Base-by-base conservation (phyloP, 2,329 filamentous ascomycete species). In the Aspergillus unguis region DNA sequence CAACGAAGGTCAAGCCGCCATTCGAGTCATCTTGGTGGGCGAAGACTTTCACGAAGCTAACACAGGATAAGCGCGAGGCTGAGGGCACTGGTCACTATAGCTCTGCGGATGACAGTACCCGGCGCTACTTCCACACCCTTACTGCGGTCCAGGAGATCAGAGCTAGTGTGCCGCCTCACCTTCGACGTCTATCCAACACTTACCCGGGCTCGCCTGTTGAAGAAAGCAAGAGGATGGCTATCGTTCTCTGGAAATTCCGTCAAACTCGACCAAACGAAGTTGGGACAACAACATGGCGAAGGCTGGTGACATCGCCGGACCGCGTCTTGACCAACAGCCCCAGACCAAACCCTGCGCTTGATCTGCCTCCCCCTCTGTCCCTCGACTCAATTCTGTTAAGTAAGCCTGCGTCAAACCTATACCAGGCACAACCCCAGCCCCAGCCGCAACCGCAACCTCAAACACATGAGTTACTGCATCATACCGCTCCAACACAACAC, bases 21-120 rank as follows among this genome's bases (percentile, higher is more conserved):
- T 75, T 77, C 38, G 73, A 75, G 54, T 74, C 73, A 10, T 64
- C 62, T 9, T 77, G 74, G 73, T 78, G 75, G 75, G 74, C 69
- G 10, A 65, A 64, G 29, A 55, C 68, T 25, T 76, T 78, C 62
- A 74, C 70, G 1, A 60, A 71, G 27, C 59, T 75, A 50, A 75
- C 71, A 2, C 68, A 73, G 54, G 66, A 70, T 17, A 72, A 66
- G 57, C 70, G 68, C 36, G 63, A 67, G 50, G 68, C 70, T 8
- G 71, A 75, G 56, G 64, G 69, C 32, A 64, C 64, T 0, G 70
- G 67, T 6, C 62, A 70, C 27, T 59, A 66, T 10, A 62, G 68
- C 38, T 61, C 64, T 10, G 69, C 69, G 6, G 69, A 71, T 36
- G 67, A 72, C 11, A 60, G 64, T 35, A 69, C 66, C 2, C 61